These are phyloP conservation scores for Aspergillus ochraceus DNA, from an alignment of 2,329 filamentous ascomycete species.

Conservation along the genomic window DNA sequence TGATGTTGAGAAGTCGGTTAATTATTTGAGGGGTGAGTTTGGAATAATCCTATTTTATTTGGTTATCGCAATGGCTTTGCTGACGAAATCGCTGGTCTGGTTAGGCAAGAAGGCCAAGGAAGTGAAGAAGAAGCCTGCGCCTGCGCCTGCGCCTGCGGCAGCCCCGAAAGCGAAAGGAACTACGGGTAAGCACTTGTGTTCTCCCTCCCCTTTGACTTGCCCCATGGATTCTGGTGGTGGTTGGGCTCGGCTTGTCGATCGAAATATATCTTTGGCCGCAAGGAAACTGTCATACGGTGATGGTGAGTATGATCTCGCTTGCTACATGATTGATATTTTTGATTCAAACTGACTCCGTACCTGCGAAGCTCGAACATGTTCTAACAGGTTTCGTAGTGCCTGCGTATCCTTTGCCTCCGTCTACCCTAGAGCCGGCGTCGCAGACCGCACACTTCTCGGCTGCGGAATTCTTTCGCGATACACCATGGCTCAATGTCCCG, in stretches of 20 bases:
- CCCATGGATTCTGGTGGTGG: conserved; percentile 19
- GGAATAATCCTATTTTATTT: background rate
- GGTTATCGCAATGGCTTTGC: conserved; percentile 3
- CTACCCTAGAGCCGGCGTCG: conserved; percentile 19
- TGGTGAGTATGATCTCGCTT: conserved; percentile 17
- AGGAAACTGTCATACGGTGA: background rate
- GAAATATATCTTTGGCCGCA: background rate
- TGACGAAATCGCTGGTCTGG: background rate
- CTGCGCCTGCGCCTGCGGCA: conserved; percentile 18
- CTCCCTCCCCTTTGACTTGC: background rate
- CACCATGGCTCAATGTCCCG: conserved; percentile 80
- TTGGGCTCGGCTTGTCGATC: conserved; percentile 28
- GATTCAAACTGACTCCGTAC: conserved; percentile 31
- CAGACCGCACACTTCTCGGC: conserved; percentile 43
- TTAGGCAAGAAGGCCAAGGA: conserved; percentile 40
- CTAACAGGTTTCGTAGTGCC: conserved; percentile 40
- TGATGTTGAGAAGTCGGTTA: conserved; percentile 80
- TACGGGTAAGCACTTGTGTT: conserved; percentile 21
- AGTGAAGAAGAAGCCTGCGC: conserved; percentile 29
- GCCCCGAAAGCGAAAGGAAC: conserved; percentile 25
- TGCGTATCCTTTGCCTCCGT: conserved; percentile 26
- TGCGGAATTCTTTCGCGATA: conserved; percentile 73
- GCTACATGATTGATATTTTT: conserved; percentile 16
- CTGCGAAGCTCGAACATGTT: conserved; percentile 32
- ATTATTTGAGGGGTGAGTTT: conserved; percentile 69